Base-by-base conservation (phyloP, 768 basidiomycete species). In the Boletus pseudopeckii region DNA sequence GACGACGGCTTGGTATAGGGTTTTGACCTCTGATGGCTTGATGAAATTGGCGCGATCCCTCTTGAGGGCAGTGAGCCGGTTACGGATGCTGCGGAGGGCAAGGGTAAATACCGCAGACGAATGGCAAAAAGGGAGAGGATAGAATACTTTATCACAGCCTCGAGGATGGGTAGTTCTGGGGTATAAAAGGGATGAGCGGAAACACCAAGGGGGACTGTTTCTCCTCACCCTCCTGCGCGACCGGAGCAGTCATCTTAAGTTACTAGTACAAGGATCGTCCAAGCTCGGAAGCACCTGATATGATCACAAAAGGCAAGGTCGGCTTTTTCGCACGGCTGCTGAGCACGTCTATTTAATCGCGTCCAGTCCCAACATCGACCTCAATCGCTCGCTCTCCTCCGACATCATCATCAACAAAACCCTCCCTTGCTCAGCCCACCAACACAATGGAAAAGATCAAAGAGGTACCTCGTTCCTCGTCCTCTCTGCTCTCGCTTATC, bases 41-140 rank as follows among this genome's bases (percentile, higher is more conserved):
- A 97, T 91, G 76, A 88, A 98, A 60, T 91, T 88, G 37, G 83
- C 92, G 44, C 92, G 84, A 69, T 96, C 87, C 77, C 93, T 90
- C 81, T 94, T 94, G 70, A 95, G 83, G 11, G 85, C 94, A 8
- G 95, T 96, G 45, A 99, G 83, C 58, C 96, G 84, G 72, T 97
- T 96, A 53, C 96, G 85, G 70, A 98, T 94, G 72, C 92, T 96
- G 69, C 17, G 57, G 50, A 46, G 61, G 55, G 52, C 53, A 45
- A 59, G 62, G 64, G 66, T 60, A 58, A 57, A 57, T 57, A n/a
- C 38, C n/a, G 46, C 24, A 48, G 22, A 26, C 46, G 33, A 47
- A 47, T 47, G 17, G 45, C n/a, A 28, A 34, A 48, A 53, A 50
- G 53, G 37, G 68, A 74, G 47, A 17, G n/a, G 5, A 6, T 0